A percentile compares a stretch with the other conserved stretches of the same genome.
These are phyloP conservation scores for Anethum foeniculum DNA, from an alignment of 140 eudicot genomes.

Conservation along the genomic window DNA sequence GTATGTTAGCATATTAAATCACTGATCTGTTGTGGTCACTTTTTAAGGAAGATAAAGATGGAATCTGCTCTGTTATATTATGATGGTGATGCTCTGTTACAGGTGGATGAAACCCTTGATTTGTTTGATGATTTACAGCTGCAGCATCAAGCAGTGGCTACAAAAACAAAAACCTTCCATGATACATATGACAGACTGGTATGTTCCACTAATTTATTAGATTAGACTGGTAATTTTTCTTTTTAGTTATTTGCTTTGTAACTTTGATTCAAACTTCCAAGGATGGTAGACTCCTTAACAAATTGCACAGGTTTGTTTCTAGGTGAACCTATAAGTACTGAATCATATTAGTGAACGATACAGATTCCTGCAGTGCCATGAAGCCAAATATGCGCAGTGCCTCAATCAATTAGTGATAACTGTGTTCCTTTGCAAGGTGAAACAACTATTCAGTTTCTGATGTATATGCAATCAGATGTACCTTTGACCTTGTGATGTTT, in stretches of 20 bases:
- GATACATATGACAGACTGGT: constrained; percentile 98
- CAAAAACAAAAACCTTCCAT: constrained; percentile 92
- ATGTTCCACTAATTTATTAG: constrained; percentile 10
- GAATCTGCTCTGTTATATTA: too few relatives aligned
- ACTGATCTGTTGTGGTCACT: too few relatives aligned
- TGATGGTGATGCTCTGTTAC: too few relatives aligned
- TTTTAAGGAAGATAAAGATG: too few relatives aligned
- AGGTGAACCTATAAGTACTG: neutral
- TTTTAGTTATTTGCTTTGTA: neutral
- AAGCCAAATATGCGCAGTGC: neutral
- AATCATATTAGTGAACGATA: neutral
- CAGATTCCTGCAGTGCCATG: neutral
- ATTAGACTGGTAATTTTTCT: neutral
- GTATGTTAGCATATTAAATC: constrained; percentile 1
- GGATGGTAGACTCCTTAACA: neutral
- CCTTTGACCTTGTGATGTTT: neutral
- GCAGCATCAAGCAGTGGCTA: constrained; percentile 96
- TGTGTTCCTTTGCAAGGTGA: neutral
- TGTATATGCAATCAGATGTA: neutral
- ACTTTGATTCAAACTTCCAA: neutral
- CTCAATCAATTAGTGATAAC: neutral
- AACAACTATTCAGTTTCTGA: neutral
- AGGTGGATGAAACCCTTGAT: constrained; percentile 98
- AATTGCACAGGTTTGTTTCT: too few relatives aligned
- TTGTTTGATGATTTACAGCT: constrained; percentile 79